These are phyloP conservation scores for Bromus sterilis DNA, from an alignment of 176 grass and related monocot genomes.

Conservation along the genomic window DNA sequence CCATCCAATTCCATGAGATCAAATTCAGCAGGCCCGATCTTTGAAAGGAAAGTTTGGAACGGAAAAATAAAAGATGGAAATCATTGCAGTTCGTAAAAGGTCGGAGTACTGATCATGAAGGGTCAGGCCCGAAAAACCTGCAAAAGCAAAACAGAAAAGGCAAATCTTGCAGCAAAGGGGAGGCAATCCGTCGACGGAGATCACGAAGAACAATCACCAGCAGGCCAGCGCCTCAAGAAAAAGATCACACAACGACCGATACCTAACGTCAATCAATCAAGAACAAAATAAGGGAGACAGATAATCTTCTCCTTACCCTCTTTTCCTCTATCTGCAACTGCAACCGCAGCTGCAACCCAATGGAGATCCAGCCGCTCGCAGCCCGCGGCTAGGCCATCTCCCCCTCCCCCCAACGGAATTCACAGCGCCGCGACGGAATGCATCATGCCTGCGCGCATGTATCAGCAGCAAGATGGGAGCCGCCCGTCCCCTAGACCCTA, in stretches of 20 bases:
- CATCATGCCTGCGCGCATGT: neutral
- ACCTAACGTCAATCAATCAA: neutral
- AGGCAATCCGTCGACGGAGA: neutral
- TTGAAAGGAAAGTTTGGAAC: neutral
- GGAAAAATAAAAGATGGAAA: neutral
- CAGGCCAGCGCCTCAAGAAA: neutral
- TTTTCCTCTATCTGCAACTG: neutral
- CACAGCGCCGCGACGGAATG: neutral
- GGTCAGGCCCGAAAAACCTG: neutral
- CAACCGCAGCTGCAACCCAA: conserved; percentile 46
- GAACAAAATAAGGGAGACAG: neutral
- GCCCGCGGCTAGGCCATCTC: conserved; percentile 28
- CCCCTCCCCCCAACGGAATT: neutral
- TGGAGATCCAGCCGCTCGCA: conserved; percentile 46
- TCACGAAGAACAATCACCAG: neutral
- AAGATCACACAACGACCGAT: neutral
- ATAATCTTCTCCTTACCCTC: neutral
- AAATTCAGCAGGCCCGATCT: neutral
- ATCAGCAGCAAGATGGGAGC: neutral
- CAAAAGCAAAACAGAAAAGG: neutral
- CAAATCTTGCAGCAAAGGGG: conserved; percentile 9
- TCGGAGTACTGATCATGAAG: neutral
- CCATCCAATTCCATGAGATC: neutral
- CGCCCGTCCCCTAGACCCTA: neutral
- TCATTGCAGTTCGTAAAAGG: neutral